phyloP scores from a whole-genome alignment of 2,329 filamentous ascomycete genomes.

The Cytospora mali region DNA sequence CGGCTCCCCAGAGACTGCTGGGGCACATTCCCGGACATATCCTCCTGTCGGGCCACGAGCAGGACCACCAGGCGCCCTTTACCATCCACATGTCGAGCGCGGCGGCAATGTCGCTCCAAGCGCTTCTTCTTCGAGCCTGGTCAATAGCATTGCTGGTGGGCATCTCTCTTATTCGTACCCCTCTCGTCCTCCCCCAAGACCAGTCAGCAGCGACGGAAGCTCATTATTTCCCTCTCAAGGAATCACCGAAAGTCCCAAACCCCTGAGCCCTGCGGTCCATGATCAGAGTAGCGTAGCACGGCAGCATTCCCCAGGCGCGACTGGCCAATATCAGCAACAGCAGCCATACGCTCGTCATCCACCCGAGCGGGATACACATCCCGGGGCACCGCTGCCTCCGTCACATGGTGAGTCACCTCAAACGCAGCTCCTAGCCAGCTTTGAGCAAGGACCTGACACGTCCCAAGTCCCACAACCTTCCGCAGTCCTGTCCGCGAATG shows the following conservation, averaged over 20 bases:
- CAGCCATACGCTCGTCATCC: slow-evolving; percentile 62
- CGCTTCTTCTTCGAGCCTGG: slow-evolving; percentile 52
- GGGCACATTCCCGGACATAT: slow-evolving; percentile 75
- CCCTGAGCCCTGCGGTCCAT: slow-evolving; percentile 70
- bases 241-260: slow-evolving; percentile 87
- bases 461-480: slow-evolving; percentile 15
- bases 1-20: slow-evolving; percentile 53
- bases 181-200: slow-evolving; percentile 43
- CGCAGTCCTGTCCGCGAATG: slow-evolving; percentile 9
- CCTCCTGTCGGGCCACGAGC: slow-evolving; percentile 65
- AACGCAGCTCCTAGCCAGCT: slow-evolving; percentile 46
- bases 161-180: slow-evolving; percentile 35
- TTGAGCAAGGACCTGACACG: slow-evolving; percentile 17
- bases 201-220: slow-evolving; percentile 47
- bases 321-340: slow-evolving; percentile 67
- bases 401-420: slow-evolving; percentile 42
- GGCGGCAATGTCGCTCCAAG: slow-evolving; percentile 55
- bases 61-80: slow-evolving; percentile 56
- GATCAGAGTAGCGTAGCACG: slow-evolving; percentile 46
- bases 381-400: slow-evolving; percentile 45
- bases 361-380: slow-evolving; percentile 58
- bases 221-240: slow-evolving; percentile 69
- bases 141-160: slow-evolving; percentile 43
- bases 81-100: slow-evolving; percentile 63
- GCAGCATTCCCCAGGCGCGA: slow-evolving; percentile 67